Evolutionary conservation across 2,329 filamentous ascomycete genomes (phyloP), one percentile per base, ranked within the genome.

Genomic region (Venturia aucupariae): DNA sequence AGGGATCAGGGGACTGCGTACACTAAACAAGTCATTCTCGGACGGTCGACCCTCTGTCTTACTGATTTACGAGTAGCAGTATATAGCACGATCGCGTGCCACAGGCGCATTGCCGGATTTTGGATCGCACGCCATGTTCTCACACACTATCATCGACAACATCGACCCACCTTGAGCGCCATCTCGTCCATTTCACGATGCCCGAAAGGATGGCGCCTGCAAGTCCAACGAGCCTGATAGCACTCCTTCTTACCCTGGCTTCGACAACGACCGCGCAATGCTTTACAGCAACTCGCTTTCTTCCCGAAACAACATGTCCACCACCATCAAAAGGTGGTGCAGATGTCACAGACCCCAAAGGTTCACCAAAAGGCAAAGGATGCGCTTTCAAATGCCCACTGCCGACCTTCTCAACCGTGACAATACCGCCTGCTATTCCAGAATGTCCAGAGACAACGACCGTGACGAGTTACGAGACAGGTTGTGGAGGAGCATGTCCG

Each of bases 361-460:
- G 48, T 3, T 54, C 48, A 11, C 48, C 48, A 54, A 54, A 54
- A 54, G 48, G 48, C 48, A 54, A 54, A n/a, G 48, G 48, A 30
- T 54, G 48, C 48, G 48, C 48, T 19, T 54, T 54, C 24, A 10
- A 30, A 54, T 54, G 48, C 15, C 48, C 48, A 27, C 48, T 54
- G 2, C 48, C 48, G 1, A 54, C 48, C 24, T 30, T 54, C 11
- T 30, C 22, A 6, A 54, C 48, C 4, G 27, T 54, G 6, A 54
- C 48, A 24, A 54, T 54, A 2, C 48, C 48, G 15, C 48, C 48
- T 13, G 24, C n/a, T 10, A 30, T 30, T 7, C n/a, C 24, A 15
- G 48, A 24, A 4, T 54, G 48, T 6, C 48, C 48, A 8, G 48
- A 54, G 6, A 54, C 48, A 30, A 19, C 22, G 3, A 54, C 48